Conservation (phyloP, 352 stramenopile genomes). For the Paralagenidium karlingii region DNA sequence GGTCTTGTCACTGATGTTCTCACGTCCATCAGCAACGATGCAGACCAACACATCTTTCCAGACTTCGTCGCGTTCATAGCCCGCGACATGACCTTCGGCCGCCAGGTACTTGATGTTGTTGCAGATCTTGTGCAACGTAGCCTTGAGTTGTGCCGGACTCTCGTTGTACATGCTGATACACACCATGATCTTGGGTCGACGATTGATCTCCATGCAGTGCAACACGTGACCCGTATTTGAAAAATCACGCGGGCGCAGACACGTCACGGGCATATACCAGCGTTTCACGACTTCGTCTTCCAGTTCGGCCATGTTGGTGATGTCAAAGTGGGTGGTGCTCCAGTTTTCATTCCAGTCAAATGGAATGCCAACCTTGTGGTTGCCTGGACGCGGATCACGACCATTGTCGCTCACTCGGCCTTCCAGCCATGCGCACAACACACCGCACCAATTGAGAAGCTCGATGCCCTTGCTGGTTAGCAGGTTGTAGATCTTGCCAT, state of each 20-base stretch:
- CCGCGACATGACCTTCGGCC: slow-evolving; percentile 15
- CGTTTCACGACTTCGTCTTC: slow-evolving; percentile 64
- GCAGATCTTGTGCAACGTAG: slow-evolving; percentile 62
- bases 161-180: slow-evolving; percentile 85
- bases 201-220: slow-evolving; percentile 59
- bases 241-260: slow-evolving; percentile 50
- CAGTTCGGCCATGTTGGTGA: too few relatives aligned
- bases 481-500: slow-evolving; percentile 78
- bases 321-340: slow-evolving; percentile 45
- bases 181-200: slow-evolving; percentile 64
- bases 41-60: slow-evolving; percentile 77
- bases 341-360: slow-evolving; percentile 65
- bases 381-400: slow-evolving; percentile 55
- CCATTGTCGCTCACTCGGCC: slow-evolving; percentile 58
- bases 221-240: slow-evolving; percentile 66
- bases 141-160: slow-evolving; percentile 43
- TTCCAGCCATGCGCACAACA: slow-evolving; percentile 77
- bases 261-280: slow-evolving; percentile 78
- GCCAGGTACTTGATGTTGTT: slow-evolving; percentile 70
- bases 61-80: slow-evolving; percentile 49
- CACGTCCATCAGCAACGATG: slow-evolving; percentile 66
- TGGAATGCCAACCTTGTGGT: slow-evolving; percentile 71
- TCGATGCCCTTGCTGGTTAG: slow-evolving; percentile 78
- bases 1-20: slow-evolving; percentile 66
- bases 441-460: slow-evolving; percentile 74